Percentiles rank a stretch among this genome's conserved stretches.
phyloP scores from a whole-genome alignment of 805 yeast genomes.

The Tetrapisispora nanseiensis region DNA sequence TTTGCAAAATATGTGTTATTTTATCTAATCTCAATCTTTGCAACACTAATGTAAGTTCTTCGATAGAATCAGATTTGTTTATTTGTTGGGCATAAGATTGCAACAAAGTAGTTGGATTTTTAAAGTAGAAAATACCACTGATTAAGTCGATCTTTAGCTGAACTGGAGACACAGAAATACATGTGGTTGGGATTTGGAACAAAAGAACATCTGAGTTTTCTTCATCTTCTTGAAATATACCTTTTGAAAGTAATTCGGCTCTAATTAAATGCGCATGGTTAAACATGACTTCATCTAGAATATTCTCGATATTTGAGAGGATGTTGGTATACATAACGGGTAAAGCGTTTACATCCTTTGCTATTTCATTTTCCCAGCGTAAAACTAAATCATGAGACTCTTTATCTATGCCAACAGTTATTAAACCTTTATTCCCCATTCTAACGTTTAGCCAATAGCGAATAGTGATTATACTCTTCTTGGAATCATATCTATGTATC shows the following conservation, averaged over 20 bases:
- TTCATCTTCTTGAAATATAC: slow-evolving; percentile 25
- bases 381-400: slow-evolving; percentile 17
- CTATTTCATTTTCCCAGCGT: slow-evolving; percentile 25
- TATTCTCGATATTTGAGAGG: slow-evolving; percentile 22
- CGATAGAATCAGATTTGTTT: slow-evolving; percentile 21
- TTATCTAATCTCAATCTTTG: slow-evolving; percentile 27
- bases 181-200: slow-evolving; percentile 28
- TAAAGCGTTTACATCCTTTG: slow-evolving; percentile 11
- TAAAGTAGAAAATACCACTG: slow-evolving; percentile 26
- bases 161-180: slow-evolving; percentile 24
- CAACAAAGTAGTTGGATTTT: slow-evolving; percentile 25
- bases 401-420: slow-evolving; percentile 24
- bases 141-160: slow-evolving; percentile 27
- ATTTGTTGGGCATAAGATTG: slow-evolving; percentile 21
- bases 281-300: slow-evolving; percentile 29
- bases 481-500: slow-evolving; percentile 27
- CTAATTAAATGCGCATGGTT: slow-evolving; percentile 28
- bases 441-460: slow-evolving; percentile 29
- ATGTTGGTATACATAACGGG: slow-evolving; percentile 19
- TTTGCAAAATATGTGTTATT: slow-evolving; percentile 21
- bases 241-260: slow-evolving; percentile 22
- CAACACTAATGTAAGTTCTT: slow-evolving; percentile 20
- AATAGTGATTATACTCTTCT: slow-evolving; percentile 24
- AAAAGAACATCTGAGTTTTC: slow-evolving; percentile 22
- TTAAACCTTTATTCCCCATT: slow-evolving; percentile 22